These are phyloP conservation scores for Eutrema salsugineum DNA, from an alignment of 441 rosid genomes.

Conservation along the genomic window DNA sequence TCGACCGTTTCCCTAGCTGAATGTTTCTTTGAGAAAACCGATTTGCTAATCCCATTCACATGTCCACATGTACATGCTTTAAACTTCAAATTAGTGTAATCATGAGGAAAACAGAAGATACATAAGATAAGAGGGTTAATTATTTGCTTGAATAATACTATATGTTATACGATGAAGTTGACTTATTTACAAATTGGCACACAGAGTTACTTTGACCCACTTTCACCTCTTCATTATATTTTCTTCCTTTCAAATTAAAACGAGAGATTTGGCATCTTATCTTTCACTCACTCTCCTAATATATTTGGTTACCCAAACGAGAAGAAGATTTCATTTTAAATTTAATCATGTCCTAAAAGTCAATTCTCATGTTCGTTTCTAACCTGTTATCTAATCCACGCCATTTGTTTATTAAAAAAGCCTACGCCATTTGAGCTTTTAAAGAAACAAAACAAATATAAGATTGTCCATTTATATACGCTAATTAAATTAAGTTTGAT, in stretches of 20 bases:
- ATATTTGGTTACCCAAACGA: conserved; percentile 16
- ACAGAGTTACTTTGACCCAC: conserved; percentile 9
- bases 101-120: neutral
- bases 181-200: neutral
- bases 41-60: conserved; percentile 16
- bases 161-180: conserved; percentile 1
- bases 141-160: neutral
- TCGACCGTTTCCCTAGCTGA: neutral
- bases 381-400: neutral
- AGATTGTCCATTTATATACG: neutral
- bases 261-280: neutral
- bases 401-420: neutral
- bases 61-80: neutral
- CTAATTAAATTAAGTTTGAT: neutral
- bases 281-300: neutral
- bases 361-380: conserved; percentile 9
- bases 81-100: neutral
- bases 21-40: neutral
- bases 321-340: neutral
- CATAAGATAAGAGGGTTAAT: neutral
- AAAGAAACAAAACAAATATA: neutral
- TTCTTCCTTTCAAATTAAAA: neutral
- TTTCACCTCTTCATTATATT: neutral
- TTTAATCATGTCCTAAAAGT: neutral
- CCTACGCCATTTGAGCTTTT: neutral